Base-by-base conservation (phyloP, 1,284 basidiomycete species). In the Phenoliferia sp. region DNA sequence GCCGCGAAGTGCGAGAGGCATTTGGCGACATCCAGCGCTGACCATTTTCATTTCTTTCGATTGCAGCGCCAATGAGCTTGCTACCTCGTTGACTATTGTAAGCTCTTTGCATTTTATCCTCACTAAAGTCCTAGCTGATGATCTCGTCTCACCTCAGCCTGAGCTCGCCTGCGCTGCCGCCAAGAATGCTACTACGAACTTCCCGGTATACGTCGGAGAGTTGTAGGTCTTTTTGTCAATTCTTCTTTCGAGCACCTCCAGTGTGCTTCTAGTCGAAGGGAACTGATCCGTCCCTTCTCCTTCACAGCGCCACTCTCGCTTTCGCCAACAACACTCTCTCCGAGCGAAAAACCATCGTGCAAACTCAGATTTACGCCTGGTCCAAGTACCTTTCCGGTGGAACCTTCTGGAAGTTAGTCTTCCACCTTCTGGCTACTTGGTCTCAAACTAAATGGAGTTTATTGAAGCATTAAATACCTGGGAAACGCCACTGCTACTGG, bases 131-230 rank as follows among this genome's bases (percentile, higher is more conserved):
- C 39, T 44, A 22, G 39, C 12, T 28, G 4, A 16, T 2, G 3
- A 28, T 29, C 28, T n/a, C n/a, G n/a, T n/a, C n/a, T n/a, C n/a
- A n/a, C n/a, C 57, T 32, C 16, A 5, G 44, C 29, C 39, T 61
- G 39, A 34, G 39, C 59, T 28, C 3, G 28, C 59, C 17, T 61
- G 59, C 59, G 59, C 34, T 3, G 39, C 48, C 29, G 59, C 59
- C 5, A 12, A 29, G 28, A 28, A 34, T 9, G 35, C 35, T 19
- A 9, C 28, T 28, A 61, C 59, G 10, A 50, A 36, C 12, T 19
- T 61, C 39, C 59, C 59, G 2, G 17, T 61, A 36, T 61, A 48
- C 15, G 59, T 61, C 19, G 59, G 59, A 34, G 59, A 61, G 59
- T 61, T 48, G 7, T 4, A 9, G 17, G 35, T 50, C 15, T 31